A percentile compares a stretch with the other conserved stretches of the same genome.
Conservation (phyloP, 768 basidiomycete genomes). For the Leccinum obscurum region DNA sequence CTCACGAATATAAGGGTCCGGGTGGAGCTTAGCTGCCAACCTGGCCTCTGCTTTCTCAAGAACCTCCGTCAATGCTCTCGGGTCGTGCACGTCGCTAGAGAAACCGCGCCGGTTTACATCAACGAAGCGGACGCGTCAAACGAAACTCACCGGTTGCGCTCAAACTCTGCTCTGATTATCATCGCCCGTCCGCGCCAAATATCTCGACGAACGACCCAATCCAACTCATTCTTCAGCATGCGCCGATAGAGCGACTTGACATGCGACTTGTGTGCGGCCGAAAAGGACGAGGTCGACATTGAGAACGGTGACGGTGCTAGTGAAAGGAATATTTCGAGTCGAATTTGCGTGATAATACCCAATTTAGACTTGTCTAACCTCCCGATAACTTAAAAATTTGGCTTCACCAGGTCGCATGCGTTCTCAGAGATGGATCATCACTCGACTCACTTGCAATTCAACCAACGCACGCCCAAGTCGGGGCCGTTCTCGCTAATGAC, state of each 20-base stretch:
- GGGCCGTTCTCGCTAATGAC: constrained; percentile 53
- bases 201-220: constrained; percentile 88
- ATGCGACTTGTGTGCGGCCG: constrained; percentile 74
- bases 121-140: background rate
- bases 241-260: constrained; percentile 93
- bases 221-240: constrained; percentile 79
- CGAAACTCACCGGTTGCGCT: constrained; percentile 75
- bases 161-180: constrained; percentile 89
- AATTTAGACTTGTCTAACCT: constrained; percentile 10
- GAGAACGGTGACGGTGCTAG: constrained; percentile 10
- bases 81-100: constrained; percentile 77
- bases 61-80: constrained; percentile 75
- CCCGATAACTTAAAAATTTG: background rate
- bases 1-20: constrained; percentile 93
- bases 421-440: constrained; percentile 66
- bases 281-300: constrained; percentile 65
- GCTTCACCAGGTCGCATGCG: constrained; percentile 1
- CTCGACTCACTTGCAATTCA: constrained; percentile 73
- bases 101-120: constrained; percentile 16
- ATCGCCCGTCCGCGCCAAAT: constrained; percentile 85
- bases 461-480: constrained; percentile 66
- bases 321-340: constrained; percentile 1
- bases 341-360: constrained; percentile 19
- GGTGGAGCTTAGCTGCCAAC: constrained; percentile 68
- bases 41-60: constrained; percentile 78